Percentiles rank a stretch among this genome's conserved stretches.
Evolutionary conservation across 768 basidiomycete species (phyloP).

Genomic region (Rhizopogon sp.): DNA sequence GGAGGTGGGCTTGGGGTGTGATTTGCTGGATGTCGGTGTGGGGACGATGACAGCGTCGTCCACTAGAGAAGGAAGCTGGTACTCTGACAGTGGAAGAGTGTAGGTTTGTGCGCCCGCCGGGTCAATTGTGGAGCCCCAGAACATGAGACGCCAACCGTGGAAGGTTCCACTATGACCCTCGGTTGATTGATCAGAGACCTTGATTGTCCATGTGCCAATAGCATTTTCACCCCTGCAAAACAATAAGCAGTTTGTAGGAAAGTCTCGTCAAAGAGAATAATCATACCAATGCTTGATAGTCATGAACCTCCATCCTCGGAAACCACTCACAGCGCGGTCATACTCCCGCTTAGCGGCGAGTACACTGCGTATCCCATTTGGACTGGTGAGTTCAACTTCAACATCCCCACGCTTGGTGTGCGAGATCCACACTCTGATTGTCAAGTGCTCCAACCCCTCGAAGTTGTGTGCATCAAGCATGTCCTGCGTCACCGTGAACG

Average conservation of each 20-base stretch:
- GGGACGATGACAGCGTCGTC: slow-evolving; percentile 37
- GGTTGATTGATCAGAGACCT: slow-evolving; percentile 76
- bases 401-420: slow-evolving; percentile 87
- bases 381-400: slow-evolving; percentile 85
- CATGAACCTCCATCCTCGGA: slow-evolving; percentile 98
- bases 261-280: slow-evolving; percentile 1
- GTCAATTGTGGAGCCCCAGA: slow-evolving; percentile 89
- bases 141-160: slow-evolving; percentile 86
- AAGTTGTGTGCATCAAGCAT: slow-evolving; percentile 73
- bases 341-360: slow-evolving; percentile 65
- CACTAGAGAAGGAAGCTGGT: slow-evolving; percentile 43
- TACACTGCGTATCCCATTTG: slow-evolving; percentile 80
- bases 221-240: slow-evolving; percentile 83
- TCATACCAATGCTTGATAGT: slow-evolving; percentile 91
- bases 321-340: slow-evolving; percentile 67
- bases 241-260: slow-evolving; percentile 10
- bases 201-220: slow-evolving; percentile 85
- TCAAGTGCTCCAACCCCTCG: slow-evolving; percentile 88
- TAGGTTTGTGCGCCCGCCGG: slow-evolving; percentile 58
- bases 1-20: slow-evolving; percentile 79
- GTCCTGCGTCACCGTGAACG: slow-evolving; percentile 59
- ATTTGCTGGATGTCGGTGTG: slow-evolving; percentile 46
- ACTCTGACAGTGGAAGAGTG: slow-evolving; percentile 49
- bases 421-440: slow-evolving; percentile 88
- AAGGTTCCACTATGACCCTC: slow-evolving; percentile 57